Evolutionary conservation across 805 yeast genomes (phyloP).

Genomic region (Millerozyma acaciae): DNA sequence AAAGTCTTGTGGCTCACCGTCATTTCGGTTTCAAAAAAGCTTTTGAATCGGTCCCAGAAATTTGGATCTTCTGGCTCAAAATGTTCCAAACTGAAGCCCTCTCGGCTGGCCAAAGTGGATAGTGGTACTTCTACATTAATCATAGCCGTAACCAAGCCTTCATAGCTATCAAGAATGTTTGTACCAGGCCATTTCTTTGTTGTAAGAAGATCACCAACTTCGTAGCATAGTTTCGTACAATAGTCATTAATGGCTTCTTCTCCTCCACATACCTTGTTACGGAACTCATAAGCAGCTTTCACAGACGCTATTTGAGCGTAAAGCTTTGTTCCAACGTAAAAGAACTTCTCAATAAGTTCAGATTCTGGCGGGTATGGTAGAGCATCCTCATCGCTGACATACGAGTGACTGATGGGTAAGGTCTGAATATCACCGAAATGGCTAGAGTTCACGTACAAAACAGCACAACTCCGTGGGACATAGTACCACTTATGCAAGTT

Average conservation of each 20-base stretch:
- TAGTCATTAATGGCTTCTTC: constrained; percentile 49
- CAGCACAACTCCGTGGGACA: constrained; percentile 55
- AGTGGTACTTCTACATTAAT: constrained; percentile 7
- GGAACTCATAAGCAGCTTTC: constrained; percentile 50
- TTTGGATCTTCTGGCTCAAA: background rate
- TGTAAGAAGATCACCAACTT: constrained; percentile 40
- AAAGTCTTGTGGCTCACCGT: constrained; percentile 37
- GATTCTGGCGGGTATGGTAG: constrained; percentile 18
- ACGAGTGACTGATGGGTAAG: constrained; percentile 53
- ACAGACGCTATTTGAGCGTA: constrained; percentile 42
- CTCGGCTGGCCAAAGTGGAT: background rate
- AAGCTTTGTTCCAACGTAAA: constrained; percentile 47
- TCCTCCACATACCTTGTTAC: constrained; percentile 57
- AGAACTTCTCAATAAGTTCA: constrained; percentile 44
- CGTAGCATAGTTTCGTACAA: constrained; percentile 40
- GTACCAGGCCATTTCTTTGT: constrained; percentile 7
- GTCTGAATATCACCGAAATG: constrained; percentile 52
- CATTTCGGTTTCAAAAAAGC: constrained; percentile 4
- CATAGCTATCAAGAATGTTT: background rate
- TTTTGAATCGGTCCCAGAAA: background rate
- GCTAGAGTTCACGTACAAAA: constrained; percentile 52
- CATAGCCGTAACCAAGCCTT: constrained; percentile 5
- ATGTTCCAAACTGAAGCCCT: constrained; percentile 3
- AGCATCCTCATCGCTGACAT: constrained; percentile 29
- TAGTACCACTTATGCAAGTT: constrained; percentile 71